Base-by-base conservation (phyloP, 1,139 yeast species). In the Meyerozyma elateridarum region DNA sequence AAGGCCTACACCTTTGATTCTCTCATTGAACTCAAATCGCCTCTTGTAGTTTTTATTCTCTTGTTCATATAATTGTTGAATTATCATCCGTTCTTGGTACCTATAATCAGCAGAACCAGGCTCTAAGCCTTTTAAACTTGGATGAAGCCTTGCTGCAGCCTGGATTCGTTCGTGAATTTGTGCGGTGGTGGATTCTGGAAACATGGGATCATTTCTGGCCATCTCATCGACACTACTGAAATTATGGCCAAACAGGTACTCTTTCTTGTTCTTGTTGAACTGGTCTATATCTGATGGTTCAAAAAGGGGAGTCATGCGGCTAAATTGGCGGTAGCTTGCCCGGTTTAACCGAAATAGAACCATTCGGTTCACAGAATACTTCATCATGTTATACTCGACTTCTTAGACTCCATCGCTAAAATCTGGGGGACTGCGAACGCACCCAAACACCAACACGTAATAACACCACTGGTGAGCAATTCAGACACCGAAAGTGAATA, bases 101-200 rank as follows among this genome's bases (percentile, higher is more conserved):
- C 63, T 64, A 42, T 63, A 65, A 26, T 68, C 72, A 0, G 68
- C 58, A 2, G 69, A 52, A 1, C 64, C 63, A 3, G 52, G 56
- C 25, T 44, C 48, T 15, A 65, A 44, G 3, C 42, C 42, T n/a
- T 40, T 33, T 28, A 67, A 51, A 14, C 66, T 44, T 2, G 70
- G 70, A 33, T 57, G 56, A 31, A 59, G 39, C 35, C 52, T 51
- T 6, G 44, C 44, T 22, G 48, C 52, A 6, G 49, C 44, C 6
- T 21, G 22, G 14, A 39, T 32, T 15, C 37, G 30, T 11, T 34
- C 31, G 20, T 40, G 44, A 8, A 40, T 25, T 19, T 41, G 42
- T 3, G 38, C 38, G 22, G 51, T 19, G 41, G 32, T 28, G 12
- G 27, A 24, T 11, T 33, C 20, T 17, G 32, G 28, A 15, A 24